These are phyloP conservation scores for Cercophora newfieldiana DNA, from an alignment of 495 filamentous ascomycete genomes.

Conservation along the genomic window DNA sequence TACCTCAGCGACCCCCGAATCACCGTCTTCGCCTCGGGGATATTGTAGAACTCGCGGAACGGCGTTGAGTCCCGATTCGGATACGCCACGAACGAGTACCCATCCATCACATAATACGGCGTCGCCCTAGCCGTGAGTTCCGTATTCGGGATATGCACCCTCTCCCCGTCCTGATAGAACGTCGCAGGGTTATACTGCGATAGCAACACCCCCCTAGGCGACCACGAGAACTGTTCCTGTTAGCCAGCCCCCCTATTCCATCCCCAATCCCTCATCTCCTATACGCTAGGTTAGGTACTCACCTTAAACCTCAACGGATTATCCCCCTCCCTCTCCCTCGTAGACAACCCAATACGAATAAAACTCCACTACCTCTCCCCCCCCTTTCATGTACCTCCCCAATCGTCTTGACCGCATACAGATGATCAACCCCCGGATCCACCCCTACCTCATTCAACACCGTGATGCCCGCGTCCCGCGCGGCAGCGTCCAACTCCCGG, in stretches of 20 bases:
- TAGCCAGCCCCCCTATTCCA: background rate
- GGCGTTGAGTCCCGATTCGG: conserved; percentile 4
- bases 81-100: conserved; percentile 7
- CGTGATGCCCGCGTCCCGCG: background rate
- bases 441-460: conserved; percentile 1
- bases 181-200: background rate
- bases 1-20: background rate
- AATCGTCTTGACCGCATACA: conserved; percentile 7
- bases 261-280: no score
- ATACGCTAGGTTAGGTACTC: background rate
- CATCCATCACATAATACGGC: background rate
- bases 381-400: conserved; percentile 1
- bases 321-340: background rate
- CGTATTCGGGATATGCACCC: conserved; percentile 1
- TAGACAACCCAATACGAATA: background rate
- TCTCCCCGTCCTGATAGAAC: background rate
- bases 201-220: background rate
- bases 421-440: conserved; percentile 1
- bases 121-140: background rate
- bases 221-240: conserved; percentile 5
- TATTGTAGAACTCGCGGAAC: conserved; percentile 4
- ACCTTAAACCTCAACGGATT: conserved; percentile 1
- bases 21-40: conserved; percentile 2
- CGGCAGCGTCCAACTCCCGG: background rate
- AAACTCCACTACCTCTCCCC: conserved; percentile 1